Conservation (phyloP, 768 basidiomycete genomes). For the Lyophyllum decastes region DNA sequence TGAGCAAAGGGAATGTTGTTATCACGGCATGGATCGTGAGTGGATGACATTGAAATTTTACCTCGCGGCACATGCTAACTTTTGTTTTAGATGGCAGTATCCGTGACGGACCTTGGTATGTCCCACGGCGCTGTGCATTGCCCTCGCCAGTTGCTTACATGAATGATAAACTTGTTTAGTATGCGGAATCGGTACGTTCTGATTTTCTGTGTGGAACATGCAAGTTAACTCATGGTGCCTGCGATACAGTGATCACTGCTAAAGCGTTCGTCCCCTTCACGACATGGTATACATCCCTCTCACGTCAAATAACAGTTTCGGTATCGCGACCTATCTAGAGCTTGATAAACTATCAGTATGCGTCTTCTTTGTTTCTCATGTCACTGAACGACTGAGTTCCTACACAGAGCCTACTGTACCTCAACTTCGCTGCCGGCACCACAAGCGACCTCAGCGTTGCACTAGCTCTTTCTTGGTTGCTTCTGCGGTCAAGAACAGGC, state of each 20-base stretch:
- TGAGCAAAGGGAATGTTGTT: constrained; percentile 45
- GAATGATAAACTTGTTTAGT: constrained; percentile 22
- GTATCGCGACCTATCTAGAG: constrained; percentile 34
- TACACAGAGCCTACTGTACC: constrained; percentile 47
- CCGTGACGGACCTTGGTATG: constrained; percentile 49
- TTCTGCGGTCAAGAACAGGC: constrained; percentile 52
- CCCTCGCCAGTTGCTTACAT: not conserved
- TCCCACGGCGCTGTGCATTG: not conserved
- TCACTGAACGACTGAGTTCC: not conserved
- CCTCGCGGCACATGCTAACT: not conserved
- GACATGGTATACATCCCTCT: not conserved
- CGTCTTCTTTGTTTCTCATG: not conserved
- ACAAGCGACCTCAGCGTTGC: constrained; percentile 54
- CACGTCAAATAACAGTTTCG: constrained; percentile 33
- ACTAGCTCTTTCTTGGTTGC: constrained; percentile 46
- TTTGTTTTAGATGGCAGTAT: constrained; percentile 32
- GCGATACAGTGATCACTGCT: constrained; percentile 47
- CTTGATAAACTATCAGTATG: constrained; percentile 40
- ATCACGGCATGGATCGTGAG: constrained; percentile 47
- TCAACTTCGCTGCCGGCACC: constrained; percentile 52
- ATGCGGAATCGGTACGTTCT: constrained; percentile 36
- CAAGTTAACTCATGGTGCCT: not conserved
- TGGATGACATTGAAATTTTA: not conserved
- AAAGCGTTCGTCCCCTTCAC: constrained; percentile 44
- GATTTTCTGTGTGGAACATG: not conserved